Evolutionary conservation across 257 asterid genomes (phyloP).

Genomic region (Lavandula angustifolia): DNA sequence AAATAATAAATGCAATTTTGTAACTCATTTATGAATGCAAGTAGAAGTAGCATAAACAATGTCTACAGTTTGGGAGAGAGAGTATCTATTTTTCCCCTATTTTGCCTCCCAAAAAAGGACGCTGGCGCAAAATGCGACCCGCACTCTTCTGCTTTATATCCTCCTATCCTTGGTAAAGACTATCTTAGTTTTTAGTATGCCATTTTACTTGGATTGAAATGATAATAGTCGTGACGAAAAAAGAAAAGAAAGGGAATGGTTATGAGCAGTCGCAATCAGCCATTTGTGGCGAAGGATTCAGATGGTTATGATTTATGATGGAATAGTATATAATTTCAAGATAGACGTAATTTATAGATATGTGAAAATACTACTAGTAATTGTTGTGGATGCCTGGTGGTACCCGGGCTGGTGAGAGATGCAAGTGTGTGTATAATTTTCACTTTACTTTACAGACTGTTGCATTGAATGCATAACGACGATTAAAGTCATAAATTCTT

Average conservation of each 20-base stretch:
- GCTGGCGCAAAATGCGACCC: conserved; percentile 18
- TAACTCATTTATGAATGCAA: too few species aligned
- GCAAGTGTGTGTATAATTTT: background rate
- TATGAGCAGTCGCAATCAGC: conserved; percentile 46
- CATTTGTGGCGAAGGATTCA: conserved; percentile 35
- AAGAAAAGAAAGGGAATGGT: background rate
- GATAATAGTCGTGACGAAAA: too few species aligned
- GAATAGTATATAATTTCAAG: too few species aligned
- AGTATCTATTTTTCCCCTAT: conserved; percentile 21
- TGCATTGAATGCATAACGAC: conserved; percentile 33
- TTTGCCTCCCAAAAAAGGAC: conserved; percentile 1
- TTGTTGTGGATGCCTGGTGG: too few species aligned
- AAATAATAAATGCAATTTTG: too few species aligned
- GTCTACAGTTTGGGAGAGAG: conserved; percentile 17
- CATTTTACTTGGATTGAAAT: background rate
- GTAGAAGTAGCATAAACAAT: background rate
- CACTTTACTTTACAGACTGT: conserved; percentile 44
- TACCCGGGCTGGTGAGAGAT: too few species aligned
- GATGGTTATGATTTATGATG: background rate
- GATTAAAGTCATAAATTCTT: conserved; percentile 31
- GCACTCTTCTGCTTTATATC: conserved; percentile 18
- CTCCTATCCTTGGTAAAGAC: background rate
- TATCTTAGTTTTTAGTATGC: background rate
- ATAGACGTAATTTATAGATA: too few species aligned
- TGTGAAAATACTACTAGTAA: too few species aligned